A percentile compares a stretch with the other conserved stretches of the same genome.
phyloP scores from a whole-genome alignment of 1,284 basidiomycete species.

The Butyriboletus appendiculatus region DNA sequence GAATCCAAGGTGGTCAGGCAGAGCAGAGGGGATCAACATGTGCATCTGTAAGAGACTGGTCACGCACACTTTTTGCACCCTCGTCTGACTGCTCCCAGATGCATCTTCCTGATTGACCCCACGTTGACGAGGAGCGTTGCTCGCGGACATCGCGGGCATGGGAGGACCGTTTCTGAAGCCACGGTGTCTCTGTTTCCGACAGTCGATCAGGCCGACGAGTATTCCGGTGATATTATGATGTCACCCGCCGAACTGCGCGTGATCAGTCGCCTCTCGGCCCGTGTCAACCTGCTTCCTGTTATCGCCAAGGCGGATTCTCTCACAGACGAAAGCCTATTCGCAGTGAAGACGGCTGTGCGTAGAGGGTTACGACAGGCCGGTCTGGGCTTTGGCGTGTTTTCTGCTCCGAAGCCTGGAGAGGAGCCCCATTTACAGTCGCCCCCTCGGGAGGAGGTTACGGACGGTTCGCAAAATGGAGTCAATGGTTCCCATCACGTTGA shows the following conservation, averaged over 20 bases:
- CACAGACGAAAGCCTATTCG: conserved; percentile 67
- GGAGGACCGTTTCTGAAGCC: conserved; percentile 58
- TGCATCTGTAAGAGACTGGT: conserved; percentile 65
- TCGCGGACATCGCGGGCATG: conserved; percentile 47
- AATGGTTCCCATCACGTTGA: conserved; percentile 28
- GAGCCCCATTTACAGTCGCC: conserved; percentile 9
- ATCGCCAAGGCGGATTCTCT: conserved; percentile 76
- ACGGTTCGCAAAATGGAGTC: conserved; percentile 25
- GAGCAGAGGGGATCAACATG: conserved; percentile 82
- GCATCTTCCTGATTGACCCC: conserved; percentile 82
- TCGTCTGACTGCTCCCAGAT: conserved; percentile 44
- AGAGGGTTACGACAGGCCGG: conserved; percentile 61
- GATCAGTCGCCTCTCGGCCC: conserved; percentile 67
- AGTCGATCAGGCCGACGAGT: conserved; percentile 45
- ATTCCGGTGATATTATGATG: conserved; percentile 55
- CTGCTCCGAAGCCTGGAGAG: conserved; percentile 38
- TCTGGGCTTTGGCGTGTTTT: conserved; percentile 74
- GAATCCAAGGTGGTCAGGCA: conserved; percentile 83
- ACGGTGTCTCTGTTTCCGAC: conserved; percentile 53
- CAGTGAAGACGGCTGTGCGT: conserved; percentile 67
- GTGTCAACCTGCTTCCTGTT: conserved; percentile 76
- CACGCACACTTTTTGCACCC: neutral
- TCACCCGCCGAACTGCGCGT: conserved; percentile 75
- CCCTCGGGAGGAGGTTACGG: conserved; percentile 21
- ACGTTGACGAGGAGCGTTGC: conserved; percentile 55